Evolutionary conservation across 345 rosid genomes (phyloP).

Genomic region (Odontarrhena argentea): DNA sequence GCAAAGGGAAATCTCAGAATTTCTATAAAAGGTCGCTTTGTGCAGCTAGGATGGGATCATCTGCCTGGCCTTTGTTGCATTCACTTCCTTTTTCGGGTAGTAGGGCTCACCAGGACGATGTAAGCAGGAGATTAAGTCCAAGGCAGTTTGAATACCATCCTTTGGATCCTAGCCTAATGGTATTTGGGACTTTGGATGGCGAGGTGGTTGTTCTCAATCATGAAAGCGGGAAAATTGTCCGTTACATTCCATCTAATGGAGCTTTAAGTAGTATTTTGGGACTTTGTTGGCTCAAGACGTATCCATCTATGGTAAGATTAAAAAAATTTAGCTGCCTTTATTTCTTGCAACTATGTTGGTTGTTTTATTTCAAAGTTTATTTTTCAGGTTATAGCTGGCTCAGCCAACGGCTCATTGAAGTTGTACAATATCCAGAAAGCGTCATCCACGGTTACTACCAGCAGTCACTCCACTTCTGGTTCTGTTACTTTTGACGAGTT

Average conservation of each 20-base stretch:
- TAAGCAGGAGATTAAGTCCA: constrained; percentile 61
- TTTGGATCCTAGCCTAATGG: constrained; percentile 70
- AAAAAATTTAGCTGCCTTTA: neutral
- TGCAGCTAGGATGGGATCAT: constrained; percentile 87
- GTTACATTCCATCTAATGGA: constrained; percentile 72
- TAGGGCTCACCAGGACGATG: constrained; percentile 42
- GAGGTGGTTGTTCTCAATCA: constrained; percentile 91
- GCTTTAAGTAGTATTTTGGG: constrained; percentile 84
- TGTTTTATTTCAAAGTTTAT: constrained; percentile 9
- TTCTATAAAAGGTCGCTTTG: constrained; percentile 75
- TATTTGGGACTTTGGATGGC: constrained; percentile 91
- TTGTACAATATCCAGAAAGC: constrained; percentile 65
- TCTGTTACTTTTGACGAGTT: constrained; percentile 79
- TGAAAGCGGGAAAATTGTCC: constrained; percentile 73
- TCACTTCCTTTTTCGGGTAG: constrained; percentile 58
- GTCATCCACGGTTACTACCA: constrained; percentile 41
- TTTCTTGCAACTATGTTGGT: constrained; percentile 14
- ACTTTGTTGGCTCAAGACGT: constrained; percentile 90
- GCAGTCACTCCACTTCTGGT: constrained; percentile 42
- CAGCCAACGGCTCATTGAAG: constrained; percentile 88
- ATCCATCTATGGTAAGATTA: constrained; percentile 72
- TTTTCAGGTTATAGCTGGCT: constrained; percentile 89
- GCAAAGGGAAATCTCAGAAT: constrained; percentile 54
- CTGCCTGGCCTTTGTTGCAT: constrained; percentile 76
- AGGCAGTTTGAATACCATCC: constrained; percentile 99